Evolutionary conservation across 73 alveolate genomes (phyloP), one percentile per base, ranked within the genome.

Genomic region (Halteria grandinella): DNA sequence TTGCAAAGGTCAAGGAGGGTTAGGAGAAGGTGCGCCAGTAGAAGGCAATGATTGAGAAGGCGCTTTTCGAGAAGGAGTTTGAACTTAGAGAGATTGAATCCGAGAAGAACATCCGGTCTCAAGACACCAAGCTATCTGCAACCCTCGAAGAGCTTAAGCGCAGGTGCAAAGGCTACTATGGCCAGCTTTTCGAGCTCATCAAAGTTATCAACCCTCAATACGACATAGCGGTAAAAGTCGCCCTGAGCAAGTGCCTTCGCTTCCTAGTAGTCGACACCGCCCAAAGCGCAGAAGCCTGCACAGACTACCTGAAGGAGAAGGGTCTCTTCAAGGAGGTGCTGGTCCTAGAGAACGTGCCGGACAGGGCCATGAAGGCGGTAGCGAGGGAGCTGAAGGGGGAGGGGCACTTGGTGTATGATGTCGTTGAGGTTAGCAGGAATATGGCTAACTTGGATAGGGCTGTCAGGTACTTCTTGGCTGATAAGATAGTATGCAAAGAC

Each of bases 291-390:
- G 83, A 77, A 20, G 71, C 64, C 52, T 88, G 81, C 64, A 81
- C 91, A 33, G 96, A 91, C 64, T 90, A 83, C 55, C 89, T 94
- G 24, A 91, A 79, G 63, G 95, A 88, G 44, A 84, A 90, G 40
- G 97, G 89, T 23, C 70, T 90, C 11, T 82, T 70, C 50, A 86
- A 90, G 58, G 98, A 94, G 64, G 88, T 93, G 20, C 52, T 94
- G 23, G 95, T 94, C 0, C 75, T 94, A 53, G 93, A 78, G 57
- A 94, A 94, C 69, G 89, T 94, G 48, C 98, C 98, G 18, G 75
- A 87, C 33, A 78, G 43, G 31, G 18, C 73, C 14, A 70, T 75
- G 0, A 90, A 85, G 53, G 84, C 69, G 28, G 75, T 63, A 34
- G 70, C 17, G 79, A 84, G 74, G 29, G 76, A 87, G 49, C 75